Base-by-base conservation (phyloP, 805 yeast species). In the Myxozyma lipomycoides region DNA sequence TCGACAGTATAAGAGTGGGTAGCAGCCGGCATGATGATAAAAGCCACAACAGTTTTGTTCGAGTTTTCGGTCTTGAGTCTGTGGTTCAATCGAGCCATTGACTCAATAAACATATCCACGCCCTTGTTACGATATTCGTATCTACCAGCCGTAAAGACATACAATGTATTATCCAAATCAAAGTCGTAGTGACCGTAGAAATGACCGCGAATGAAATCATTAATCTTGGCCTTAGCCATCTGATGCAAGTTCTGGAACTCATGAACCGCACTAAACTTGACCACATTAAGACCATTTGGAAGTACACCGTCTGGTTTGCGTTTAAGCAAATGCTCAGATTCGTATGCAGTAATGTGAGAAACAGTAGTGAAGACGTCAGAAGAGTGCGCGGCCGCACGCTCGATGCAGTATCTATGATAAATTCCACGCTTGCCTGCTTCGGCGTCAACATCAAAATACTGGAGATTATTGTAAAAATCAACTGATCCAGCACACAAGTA, bases 381-480 rank as follows among this genome's bases (percentile, higher is more conserved):
- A 12, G 93, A 78, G 67, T 91, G 98, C 17, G 96, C 89, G 15
- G 97, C 96, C 5, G 95, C 90, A 52, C 98, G 78, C 73, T 91
- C 98, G 59, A 91, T 85, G 70, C 98, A 91, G 69, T 91, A 93
- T 57, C 98, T 78, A 68, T 91, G 98, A 70, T 91, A 91, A 62
- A 91, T 91, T 48, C 98, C 98, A 61, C 98, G 77, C 70, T 88
- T 90, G 19, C 98, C 98, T 10, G 98, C 98, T 70, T 91, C 98
- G 30, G 91, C 89, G 68, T 91, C 98, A 44, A 91, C 98, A 63
- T 91, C 98, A 65, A 93, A 90, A 59, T 78, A 71, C 55, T 84
- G 84, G 64, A 91, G 75, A 66, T 90, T 89, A 72, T 91, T 91
- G 75, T 91, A 91, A 66, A 91, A 93, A 69, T 91, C 98, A 40